A percentile compares a stretch with the other conserved stretches of the same genome.
These are phyloP conservation scores for Solanum gracilifrons DNA, from an alignment of 257 asterid genomes.

Conservation along the genomic window DNA sequence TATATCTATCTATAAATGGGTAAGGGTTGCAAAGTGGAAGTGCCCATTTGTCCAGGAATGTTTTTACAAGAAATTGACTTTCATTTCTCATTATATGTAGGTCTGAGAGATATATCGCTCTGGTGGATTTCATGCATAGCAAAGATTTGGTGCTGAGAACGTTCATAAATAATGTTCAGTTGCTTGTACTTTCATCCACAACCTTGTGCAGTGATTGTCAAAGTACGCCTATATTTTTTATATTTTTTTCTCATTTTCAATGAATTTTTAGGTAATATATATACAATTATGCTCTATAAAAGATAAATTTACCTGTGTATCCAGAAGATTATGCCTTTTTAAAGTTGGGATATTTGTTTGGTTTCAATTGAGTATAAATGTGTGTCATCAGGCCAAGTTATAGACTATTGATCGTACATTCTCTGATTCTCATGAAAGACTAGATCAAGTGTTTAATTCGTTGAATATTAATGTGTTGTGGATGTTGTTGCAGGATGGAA, in stretches of 20 bases:
- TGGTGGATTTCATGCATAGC: slow-evolving; percentile 24
- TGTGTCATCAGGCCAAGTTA: not conserved
- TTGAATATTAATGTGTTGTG: not conserved
- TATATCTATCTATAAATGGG: not conserved
- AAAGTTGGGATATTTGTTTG: not conserved
- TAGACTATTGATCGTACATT: not conserved
- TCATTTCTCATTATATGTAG: slow-evolving; percentile 12
- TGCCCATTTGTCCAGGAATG: not conserved
- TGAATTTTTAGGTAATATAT: not conserved
- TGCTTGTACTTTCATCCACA: slow-evolving; percentile 51
- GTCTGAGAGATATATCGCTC: slow-evolving; percentile 21
- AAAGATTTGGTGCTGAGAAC: slow-evolving; percentile 36
- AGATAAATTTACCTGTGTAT: not conserved
- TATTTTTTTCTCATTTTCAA: not conserved
- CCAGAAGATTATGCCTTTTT: not conserved
- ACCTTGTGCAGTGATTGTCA: slow-evolving; percentile 23
- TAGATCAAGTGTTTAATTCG: too few relatives aligned
- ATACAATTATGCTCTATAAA: not conserved
- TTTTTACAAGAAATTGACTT: not conserved
- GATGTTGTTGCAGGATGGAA: slow-evolving; percentile 32
- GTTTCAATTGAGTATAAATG: too few relatives aligned
- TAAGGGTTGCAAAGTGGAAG: not conserved
- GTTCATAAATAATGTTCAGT: slow-evolving; percentile 37
- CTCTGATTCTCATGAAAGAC: not conserved
- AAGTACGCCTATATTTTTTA: slow-evolving; percentile 13